Base-by-base conservation (phyloP, 2,329 filamentous ascomycete species). In the Monilinia vaccinii-corymbosi region DNA sequence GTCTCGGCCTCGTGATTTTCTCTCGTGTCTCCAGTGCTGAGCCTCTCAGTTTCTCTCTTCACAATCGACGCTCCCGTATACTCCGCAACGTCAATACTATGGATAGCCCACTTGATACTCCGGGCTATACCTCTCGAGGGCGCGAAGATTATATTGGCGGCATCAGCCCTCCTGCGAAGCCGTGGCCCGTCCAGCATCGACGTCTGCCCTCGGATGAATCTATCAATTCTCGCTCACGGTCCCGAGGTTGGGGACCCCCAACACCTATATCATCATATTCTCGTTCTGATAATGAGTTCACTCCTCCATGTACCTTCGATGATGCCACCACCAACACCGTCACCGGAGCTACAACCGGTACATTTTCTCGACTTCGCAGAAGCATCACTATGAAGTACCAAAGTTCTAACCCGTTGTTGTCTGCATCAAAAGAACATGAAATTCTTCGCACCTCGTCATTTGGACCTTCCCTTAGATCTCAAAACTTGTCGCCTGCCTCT, bases 1-100 rank as follows among this genome's bases (percentile, higher is more conserved):
- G 91, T 67, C 82, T 99, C 11, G 86, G 89, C 0, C 80, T 99
- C 1, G 89, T 97, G 25, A 86, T 97, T 42, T 97, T 97, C 71
- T 84, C 82, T 14, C 76, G 82, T 28, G 78, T 80, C 18, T 59
- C 57, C 31, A 53, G 21, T 28, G 74, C 78, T 47, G 68, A 68
- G 55, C 61, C 67, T 47, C 49, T 68, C 21, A 65, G 68, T 21
- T 63, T 70, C 45, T 60, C 64, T 25, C 38, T 59, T 13, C 49
- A 59, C 25, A 63, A 58, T 34, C 58, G 66, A 32, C 64, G 68
- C n/a, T 63, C 50, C 25, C 64, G 65, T 48, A 52, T 62, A 10
- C 23, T 28, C 45, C 63, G 67, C 40, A 63, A 57, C 18, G 56
- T 55, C 14, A 57, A 59, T 10, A 38, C 65, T n/a, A 56, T 36